These are phyloP conservation scores for Umbelopsis ramanniana DNA, from an alignment of 192 early-diverging fungal species.

Conservation along the genomic window DNA sequence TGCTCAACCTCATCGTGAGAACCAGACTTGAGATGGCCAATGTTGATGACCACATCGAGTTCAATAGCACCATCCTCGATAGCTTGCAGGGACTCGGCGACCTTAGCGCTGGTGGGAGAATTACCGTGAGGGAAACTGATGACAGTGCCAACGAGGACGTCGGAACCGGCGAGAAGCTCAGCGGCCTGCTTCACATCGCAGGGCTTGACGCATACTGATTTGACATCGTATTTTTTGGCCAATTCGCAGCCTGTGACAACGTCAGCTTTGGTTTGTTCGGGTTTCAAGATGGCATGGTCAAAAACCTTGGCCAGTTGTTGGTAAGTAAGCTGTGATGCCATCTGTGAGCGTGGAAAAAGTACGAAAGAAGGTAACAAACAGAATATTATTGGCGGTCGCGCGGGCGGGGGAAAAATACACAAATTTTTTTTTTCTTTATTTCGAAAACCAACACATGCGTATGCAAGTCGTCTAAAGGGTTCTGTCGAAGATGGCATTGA, in stretches of 20 bases:
- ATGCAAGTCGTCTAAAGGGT: slow-evolving; percentile 30
- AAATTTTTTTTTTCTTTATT: slow-evolving; percentile 14
- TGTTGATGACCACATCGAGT: slow-evolving; percentile 65
- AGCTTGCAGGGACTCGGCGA: slow-evolving; percentile 55
- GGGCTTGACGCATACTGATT: slow-evolving; percentile 66
- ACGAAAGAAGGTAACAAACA: slow-evolving; percentile 17
- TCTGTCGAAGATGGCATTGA: slow-evolving; percentile 87
- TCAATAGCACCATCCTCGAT: slow-evolving; percentile 62
- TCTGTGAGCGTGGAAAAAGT: slow-evolving; percentile 11
- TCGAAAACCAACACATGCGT: neutral
- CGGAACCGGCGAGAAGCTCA: slow-evolving; percentile 39
- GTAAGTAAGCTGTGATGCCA: slow-evolving; percentile 48
- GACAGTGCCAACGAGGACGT: slow-evolving; percentile 62
- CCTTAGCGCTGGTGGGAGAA: slow-evolving; percentile 52
- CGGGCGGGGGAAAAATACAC: slow-evolving; percentile 1
- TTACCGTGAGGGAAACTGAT: slow-evolving; percentile 68
- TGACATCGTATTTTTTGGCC: slow-evolving; percentile 51
- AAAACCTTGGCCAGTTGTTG: slow-evolving; percentile 58
- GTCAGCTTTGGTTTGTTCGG: slow-evolving; percentile 56
- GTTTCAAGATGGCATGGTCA: slow-evolving; percentile 62
- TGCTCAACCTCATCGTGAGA: slow-evolving; percentile 44
- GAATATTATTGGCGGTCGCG: neutral
- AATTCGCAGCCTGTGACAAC: slow-evolving; percentile 56
- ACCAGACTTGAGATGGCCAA: slow-evolving; percentile 56
- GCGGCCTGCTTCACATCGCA: slow-evolving; percentile 59